Percentiles rank a stretch among this genome's conserved stretches.
Evolutionary conservation across 345 rosid species (phyloP).

Genomic region (Cardamine chenopodiifolia): DNA sequence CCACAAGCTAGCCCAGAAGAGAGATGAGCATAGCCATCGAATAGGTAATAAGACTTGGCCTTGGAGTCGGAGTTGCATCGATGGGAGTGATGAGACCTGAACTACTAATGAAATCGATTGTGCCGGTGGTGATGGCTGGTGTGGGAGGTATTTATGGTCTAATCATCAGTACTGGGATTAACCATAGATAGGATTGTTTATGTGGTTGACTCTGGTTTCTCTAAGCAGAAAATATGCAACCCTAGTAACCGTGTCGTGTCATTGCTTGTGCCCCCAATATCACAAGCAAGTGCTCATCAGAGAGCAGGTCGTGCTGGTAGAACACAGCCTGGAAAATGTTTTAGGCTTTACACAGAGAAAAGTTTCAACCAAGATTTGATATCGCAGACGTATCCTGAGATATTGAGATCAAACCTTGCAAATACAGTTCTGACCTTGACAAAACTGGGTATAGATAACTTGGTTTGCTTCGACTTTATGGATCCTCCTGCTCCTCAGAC

Average conservation of each 20-base stretch:
- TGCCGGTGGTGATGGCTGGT: no score
- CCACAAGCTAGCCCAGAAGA: conserved; percentile 58
- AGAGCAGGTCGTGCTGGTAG: background rate
- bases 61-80: no score
- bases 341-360: background rate
- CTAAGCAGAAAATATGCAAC: background rate
- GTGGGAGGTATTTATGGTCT: no score
- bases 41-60: conserved; percentile 68
- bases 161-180: no score
- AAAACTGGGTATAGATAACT: background rate
- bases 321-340: background rate
- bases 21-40: conserved; percentile 72
- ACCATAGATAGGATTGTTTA: background rate
- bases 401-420: background rate
- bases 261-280: background rate
- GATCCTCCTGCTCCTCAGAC: background rate
- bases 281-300: background rate
- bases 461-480: background rate
- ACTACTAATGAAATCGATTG: no score
- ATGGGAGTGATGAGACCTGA: no score
- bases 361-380: background rate
- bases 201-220: background rate
- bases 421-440: background rate
- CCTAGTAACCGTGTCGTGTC: background rate
- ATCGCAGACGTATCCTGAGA: background rate